Base-by-base conservation (phyloP, 2,329 filamentous ascomycete species). In the Fusarium duplospermum region DNA sequence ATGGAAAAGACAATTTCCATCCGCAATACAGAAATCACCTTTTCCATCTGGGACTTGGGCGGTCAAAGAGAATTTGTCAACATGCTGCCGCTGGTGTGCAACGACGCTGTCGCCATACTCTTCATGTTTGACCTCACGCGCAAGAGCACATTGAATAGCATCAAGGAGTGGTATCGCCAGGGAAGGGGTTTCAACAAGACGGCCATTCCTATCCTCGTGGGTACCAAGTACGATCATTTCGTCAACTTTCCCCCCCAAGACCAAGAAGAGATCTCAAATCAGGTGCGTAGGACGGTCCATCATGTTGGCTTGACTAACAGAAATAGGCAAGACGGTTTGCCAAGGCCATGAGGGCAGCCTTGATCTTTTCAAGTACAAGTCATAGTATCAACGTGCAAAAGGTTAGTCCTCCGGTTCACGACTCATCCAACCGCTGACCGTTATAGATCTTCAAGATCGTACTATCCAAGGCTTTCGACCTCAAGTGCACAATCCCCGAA, bases 1-100 rank as follows among this genome's bases (percentile, higher is more conserved):
- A 99, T 99, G 96, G 96, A 99, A 84, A 99, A 99, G 89, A 99
- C 96, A 38, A 99, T 99, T 81, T 97, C 94, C 72, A 99, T 99
- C 84, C 93, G 96, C 72, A 99, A 99, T 85, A 99, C 96, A 18
- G 96, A 99, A 85, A 99, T 99, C 83, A 99, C 96, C 50, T 99
- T 99, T 85, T 98, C 95, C 71, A 99, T 99, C 81, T 99, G 96
- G 96, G 96, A 99, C 87, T 86, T 99, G 64, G 96, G 96, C 78
- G 96, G 96, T 75, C 96, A 99, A 87, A 93, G 96, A 81, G 96
- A 99, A 85, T 99, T 99, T 81, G 96, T 99, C 84, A 99, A 99
- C 87, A 99, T 99, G 96, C 87, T 99, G 71, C 96, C 96, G 24
- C 89, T 99, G n/a, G 96, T 99, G 70, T 99, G 96, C 88, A 99